phyloP scores from a whole-genome alignment of 2,329 filamentous ascomycete species.

The Scopulariopsis brevicaulis region DNA sequence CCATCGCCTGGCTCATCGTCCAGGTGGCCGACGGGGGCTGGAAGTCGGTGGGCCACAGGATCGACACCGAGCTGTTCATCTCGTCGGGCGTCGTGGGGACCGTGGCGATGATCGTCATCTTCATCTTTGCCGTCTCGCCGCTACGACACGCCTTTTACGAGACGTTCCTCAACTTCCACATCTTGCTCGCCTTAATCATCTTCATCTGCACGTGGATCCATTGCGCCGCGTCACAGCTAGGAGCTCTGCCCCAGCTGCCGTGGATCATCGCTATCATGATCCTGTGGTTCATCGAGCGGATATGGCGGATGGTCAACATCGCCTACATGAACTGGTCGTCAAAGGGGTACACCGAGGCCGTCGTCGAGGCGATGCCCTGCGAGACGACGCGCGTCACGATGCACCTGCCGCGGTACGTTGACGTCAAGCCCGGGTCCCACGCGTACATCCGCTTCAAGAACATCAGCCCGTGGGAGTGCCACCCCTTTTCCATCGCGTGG shows the following conservation, averaged over 20 bases:
- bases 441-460: slow-evolving; percentile 62
- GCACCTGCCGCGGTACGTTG: slow-evolving; percentile 53
- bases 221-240: slow-evolving; percentile 53
- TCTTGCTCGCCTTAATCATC: slow-evolving; percentile 56
- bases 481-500: slow-evolving; percentile 74
- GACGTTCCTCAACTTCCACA: slow-evolving; percentile 83
- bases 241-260: slow-evolving; percentile 57
- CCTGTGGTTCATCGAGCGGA: slow-evolving; percentile 68
- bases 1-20: slow-evolving; percentile 62
- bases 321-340: slow-evolving; percentile 55
- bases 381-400: slow-evolving; percentile 62
- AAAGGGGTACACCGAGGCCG: slow-evolving; percentile 49
- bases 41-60: slow-evolving; percentile 39
- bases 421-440: slow-evolving; percentile 60
- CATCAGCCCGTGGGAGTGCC: slow-evolving; percentile 58
- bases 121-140: slow-evolving; percentile 63
- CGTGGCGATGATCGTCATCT: slow-evolving; percentile 50
- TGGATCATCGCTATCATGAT: slow-evolving; percentile 65
- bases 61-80: slow-evolving; percentile 52
- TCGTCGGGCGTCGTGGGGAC: slow-evolving; percentile 51
- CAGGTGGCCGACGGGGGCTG: slow-evolving; percentile 55
- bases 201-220: slow-evolving; percentile 72
- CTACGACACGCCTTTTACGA: slow-evolving; percentile 94
- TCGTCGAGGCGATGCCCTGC: slow-evolving; percentile 56
- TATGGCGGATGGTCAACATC: slow-evolving; percentile 50